phyloP scores from a whole-genome alignment of 208 protist genomes.

The Leptomonas seymouri region DNA sequence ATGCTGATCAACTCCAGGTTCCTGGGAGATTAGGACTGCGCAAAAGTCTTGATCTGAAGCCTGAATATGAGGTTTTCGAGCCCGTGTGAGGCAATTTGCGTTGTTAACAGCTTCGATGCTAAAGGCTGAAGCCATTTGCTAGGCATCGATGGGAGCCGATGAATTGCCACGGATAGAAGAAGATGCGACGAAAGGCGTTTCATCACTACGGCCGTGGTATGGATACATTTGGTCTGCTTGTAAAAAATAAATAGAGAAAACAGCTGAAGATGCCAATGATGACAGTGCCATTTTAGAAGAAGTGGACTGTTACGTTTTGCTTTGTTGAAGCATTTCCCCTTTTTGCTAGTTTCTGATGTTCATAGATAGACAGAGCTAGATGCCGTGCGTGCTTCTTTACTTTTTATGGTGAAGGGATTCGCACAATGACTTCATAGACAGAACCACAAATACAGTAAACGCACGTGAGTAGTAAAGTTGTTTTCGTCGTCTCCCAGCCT shows the following conservation, averaged over 20 bases:
- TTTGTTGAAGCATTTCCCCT: neutral
- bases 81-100: conserved; percentile 10
- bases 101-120: neutral
- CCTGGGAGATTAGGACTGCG: conserved; percentile 78
- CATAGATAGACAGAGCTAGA: no score
- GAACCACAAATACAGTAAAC: no score
- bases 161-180: neutral
- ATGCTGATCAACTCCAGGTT: conserved; percentile 83
- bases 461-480: no score
- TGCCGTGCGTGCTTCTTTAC: no score
- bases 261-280: no score
- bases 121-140: no score
- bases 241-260: no score
- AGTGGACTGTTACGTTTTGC: neutral
- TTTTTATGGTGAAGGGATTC: no score
- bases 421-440: no score
- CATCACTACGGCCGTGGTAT: neutral
- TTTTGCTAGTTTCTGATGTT: neutral
- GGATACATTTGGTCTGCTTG: no score
- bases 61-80: conserved; percentile 33
- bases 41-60: conserved; percentile 18
- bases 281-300: neutral
- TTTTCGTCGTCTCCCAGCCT: no score
- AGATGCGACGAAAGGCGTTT: neutral
- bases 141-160: neutral